These are phyloP conservation scores for Neonothopanus nambi DNA, from an alignment of 1,284 basidiomycete genomes.

Conservation along the genomic window DNA sequence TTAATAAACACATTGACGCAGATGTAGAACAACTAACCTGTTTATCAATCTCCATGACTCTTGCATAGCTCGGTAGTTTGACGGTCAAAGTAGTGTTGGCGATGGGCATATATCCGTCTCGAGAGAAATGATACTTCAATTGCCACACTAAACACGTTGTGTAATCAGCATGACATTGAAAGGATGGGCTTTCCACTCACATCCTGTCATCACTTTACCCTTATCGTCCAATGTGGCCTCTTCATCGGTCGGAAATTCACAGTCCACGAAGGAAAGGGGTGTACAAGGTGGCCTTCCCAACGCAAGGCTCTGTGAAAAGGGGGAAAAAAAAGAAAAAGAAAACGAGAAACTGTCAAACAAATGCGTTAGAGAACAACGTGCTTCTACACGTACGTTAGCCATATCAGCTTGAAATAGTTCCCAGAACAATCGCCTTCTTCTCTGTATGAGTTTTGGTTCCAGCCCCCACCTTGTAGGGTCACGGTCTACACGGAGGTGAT, in stretches of 20 bases:
- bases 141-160: background rate
- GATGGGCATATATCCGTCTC: slow-evolving; percentile 39
- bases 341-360: slow-evolving; percentile 12
- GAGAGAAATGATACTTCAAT: slow-evolving; percentile 44
- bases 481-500: slow-evolving; percentile 15
- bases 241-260: slow-evolving; percentile 46
- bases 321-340: too few species aligned
- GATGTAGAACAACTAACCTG: background rate
- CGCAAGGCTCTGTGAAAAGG: slow-evolving; percentile 48
- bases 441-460: slow-evolving; percentile 43
- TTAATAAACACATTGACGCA: too few species aligned
- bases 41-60: slow-evolving; percentile 43
- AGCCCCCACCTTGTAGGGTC: slow-evolving; percentile 52
- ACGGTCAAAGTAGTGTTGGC: slow-evolving; percentile 43
- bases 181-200: slow-evolving; percentile 27
- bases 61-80: slow-evolving; percentile 40
- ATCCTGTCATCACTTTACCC: slow-evolving; percentile 40
- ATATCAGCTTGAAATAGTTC: slow-evolving; percentile 25
- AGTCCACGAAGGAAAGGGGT: slow-evolving; percentile 45
- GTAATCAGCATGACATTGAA: background rate
- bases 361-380: too few species aligned
- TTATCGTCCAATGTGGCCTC: slow-evolving; percentile 37
- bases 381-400: too few species aligned
- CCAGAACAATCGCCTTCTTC: slow-evolving; percentile 50
- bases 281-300: slow-evolving; percentile 47